Evolutionary conservation across 2,329 filamentous ascomycete species (phyloP).

Genomic region (Penicillium paneum): DNA sequence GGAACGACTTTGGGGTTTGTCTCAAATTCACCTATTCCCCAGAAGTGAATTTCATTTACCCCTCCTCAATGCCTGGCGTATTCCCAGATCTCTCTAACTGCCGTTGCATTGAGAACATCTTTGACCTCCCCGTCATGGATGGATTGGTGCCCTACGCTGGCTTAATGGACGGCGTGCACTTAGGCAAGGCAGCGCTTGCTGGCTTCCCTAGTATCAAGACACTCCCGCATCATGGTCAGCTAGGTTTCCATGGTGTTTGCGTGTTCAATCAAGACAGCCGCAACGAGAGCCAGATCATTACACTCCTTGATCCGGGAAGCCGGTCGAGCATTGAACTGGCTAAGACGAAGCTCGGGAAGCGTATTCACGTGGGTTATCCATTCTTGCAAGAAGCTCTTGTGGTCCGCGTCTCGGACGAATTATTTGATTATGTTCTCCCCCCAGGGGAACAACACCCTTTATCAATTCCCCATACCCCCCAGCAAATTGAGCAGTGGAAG

Average conservation of each 20-base stretch:
- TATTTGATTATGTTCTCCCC: conserved; percentile 80
- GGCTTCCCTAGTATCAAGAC: conserved; percentile 91
- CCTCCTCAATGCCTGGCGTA: conserved; percentile 80
- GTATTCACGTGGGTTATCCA: conserved; percentile 88
- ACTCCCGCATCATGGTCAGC: conserved; percentile 73
- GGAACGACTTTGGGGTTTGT: conserved; percentile 88
- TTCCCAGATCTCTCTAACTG: conserved; percentile 88
- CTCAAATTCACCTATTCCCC: conserved; percentile 87
- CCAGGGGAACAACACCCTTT: conserved; percentile 63
- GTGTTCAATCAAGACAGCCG: conserved; percentile 95
- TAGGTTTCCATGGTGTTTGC: conserved; percentile 85
- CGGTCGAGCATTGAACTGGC: conserved; percentile 69
- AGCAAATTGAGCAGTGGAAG: conserved; percentile 77
- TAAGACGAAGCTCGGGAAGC: conserved; percentile 75
- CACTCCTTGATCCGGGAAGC: conserved; percentile 69
- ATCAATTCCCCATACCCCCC: conserved; percentile 66
- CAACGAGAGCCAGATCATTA: conserved; percentile 94
- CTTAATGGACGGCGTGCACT: conserved; percentile 75
- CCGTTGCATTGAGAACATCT: conserved; percentile 92
- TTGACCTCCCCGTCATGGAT: conserved; percentile 88
- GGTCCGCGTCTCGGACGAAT: conserved; percentile 81
- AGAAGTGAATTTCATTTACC: conserved; percentile 75
- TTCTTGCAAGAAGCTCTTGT: conserved; percentile 94
- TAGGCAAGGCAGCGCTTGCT: conserved; percentile 79
- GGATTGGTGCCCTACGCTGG: conserved; percentile 82